Evolutionary conservation across 73 alveolate genomes (phyloP), one percentile per base, ranked within the genome.

Genomic region (Durusdinium trenchii): DNA sequence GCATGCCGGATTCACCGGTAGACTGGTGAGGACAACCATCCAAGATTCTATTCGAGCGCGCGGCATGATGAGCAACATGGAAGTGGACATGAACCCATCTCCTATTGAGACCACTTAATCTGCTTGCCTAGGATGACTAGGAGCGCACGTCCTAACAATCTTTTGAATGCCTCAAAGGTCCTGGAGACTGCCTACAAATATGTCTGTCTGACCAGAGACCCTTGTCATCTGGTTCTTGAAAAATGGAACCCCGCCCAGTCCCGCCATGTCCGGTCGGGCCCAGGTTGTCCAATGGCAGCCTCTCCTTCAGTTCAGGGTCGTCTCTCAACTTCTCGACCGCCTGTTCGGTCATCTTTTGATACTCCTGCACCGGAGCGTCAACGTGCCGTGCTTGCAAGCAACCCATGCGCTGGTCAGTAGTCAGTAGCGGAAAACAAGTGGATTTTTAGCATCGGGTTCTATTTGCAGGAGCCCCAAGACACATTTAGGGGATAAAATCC

Each of bases 271-370:
- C n/a, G n/a, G n/a, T n/a, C n/a, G n/a, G n/a, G n/a, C n/a, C n/a
- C n/a, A n/a, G n/a, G n/a, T n/a, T n/a, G n/a, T n/a, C 73, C 12
- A 12, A 57, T 57, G 23, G 12, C 69, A 57, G 69, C 23, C 86
- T 40, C 86, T 60, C 96, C 96, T 89, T 4, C 71, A 89, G 51
- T 48, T 89, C 96, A 1, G 96, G 96, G 54, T 89, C 96, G 35
- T 89, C 96, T 36, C 64, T 45, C 86, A 89, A 40, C 69, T 51
- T 67, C 9, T 45, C 96, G 51, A 89, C 96, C 18, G 96, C 96
- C 76, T 89, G 54, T 51, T 89, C 71, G 38, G 96, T 89, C 96
- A 89, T 89, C 96, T 89, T 89, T 32, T 67, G 83, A 50, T 89
- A 89, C 86, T 89, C 96, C 95, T 87, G 9, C 64, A 54, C n/a